These are phyloP conservation scores for Plantago lanceolata DNA, from an alignment of 305 asterid species.

Conservation along the genomic window DNA sequence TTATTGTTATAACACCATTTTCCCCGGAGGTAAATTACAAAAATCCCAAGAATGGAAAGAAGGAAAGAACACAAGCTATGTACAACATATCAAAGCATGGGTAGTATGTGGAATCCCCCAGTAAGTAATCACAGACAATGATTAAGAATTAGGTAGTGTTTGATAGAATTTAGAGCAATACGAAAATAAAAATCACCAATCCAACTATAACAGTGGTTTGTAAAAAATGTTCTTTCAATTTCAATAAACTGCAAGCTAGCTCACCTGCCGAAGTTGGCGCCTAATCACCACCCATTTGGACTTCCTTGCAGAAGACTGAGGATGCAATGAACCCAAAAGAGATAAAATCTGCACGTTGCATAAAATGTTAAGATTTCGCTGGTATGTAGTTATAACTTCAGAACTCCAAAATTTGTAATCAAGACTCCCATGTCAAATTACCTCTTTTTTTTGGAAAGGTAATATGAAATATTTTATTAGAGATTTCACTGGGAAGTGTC, in stretches of 20 bases:
- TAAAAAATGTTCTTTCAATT: neutral
- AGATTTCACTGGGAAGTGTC: too few relatives aligned
- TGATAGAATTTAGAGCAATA: slow-evolving; percentile 12
- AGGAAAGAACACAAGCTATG: too few relatives aligned
- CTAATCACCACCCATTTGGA: slow-evolving; percentile 90
- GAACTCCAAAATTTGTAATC: slow-evolving; percentile 5
- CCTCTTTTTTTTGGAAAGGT: too few relatives aligned
- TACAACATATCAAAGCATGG: too few relatives aligned
- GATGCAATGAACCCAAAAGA: slow-evolving; percentile 82
- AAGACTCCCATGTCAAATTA: slow-evolving; percentile 19
- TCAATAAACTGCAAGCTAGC: slow-evolving; percentile 22
- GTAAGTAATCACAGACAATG: slow-evolving; percentile 1
- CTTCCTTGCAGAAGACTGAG: slow-evolving; percentile 93
- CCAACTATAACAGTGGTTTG: neutral
- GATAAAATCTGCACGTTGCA: slow-evolving; percentile 74
- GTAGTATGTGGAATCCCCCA: neutral
- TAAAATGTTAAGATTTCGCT: slow-evolving; percentile 6
- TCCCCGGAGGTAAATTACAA: too few relatives aligned
- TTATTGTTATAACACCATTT: too few relatives aligned
- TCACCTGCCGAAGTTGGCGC: slow-evolving; percentile 95
- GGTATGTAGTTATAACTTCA: neutral
- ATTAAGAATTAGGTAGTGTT: neutral
- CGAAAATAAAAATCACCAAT: neutral
- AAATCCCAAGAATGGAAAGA: too few relatives aligned
- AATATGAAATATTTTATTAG: too few relatives aligned